Conservation (phyloP, 352 stramenopile genomes). For the Pythium apleroticum region DNA sequence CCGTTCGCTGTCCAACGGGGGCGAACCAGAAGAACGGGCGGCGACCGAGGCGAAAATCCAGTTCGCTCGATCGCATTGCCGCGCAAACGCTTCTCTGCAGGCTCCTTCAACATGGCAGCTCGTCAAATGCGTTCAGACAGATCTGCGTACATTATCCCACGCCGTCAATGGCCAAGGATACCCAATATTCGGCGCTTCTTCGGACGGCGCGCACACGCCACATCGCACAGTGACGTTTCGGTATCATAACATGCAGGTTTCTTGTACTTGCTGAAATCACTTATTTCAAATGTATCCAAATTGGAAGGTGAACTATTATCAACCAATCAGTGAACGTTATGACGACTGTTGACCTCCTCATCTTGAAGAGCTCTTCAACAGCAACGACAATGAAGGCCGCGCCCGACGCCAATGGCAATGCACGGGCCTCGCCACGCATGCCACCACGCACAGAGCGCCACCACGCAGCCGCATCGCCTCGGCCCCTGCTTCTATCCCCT, state of each 20-base stretch:
- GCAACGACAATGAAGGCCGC: not conserved
- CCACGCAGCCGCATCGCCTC: not conserved
- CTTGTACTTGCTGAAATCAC: not conserved
- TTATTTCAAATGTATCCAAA: not conserved
- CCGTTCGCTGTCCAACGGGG: not conserved
- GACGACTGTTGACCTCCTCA: not conserved
- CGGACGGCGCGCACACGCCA: not conserved
- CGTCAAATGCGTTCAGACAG: slow-evolving; percentile 1
- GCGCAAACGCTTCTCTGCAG: not conserved
- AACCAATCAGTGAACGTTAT: not conserved
- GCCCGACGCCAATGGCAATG: not conserved
- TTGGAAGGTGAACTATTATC: not conserved
- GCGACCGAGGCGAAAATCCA: not conserved
- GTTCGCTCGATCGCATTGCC: not conserved
- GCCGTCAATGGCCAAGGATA: not conserved
- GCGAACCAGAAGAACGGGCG: slow-evolving; percentile 5
- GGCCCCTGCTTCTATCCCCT: not conserved
- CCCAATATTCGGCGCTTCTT: slow-evolving; percentile 2
- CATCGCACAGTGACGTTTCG: slow-evolving; percentile 5
- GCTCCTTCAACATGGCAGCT: not conserved
- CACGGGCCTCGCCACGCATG: not conserved
- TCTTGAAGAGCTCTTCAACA: not conserved
- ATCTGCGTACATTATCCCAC: not conserved
- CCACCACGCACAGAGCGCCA: slow-evolving; percentile 8
- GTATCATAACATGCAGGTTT: slow-evolving; percentile 6